Evolutionary conservation across 1,284 basidiomycete genomes (phyloP).

Genomic region (Tilletia indica): DNA sequence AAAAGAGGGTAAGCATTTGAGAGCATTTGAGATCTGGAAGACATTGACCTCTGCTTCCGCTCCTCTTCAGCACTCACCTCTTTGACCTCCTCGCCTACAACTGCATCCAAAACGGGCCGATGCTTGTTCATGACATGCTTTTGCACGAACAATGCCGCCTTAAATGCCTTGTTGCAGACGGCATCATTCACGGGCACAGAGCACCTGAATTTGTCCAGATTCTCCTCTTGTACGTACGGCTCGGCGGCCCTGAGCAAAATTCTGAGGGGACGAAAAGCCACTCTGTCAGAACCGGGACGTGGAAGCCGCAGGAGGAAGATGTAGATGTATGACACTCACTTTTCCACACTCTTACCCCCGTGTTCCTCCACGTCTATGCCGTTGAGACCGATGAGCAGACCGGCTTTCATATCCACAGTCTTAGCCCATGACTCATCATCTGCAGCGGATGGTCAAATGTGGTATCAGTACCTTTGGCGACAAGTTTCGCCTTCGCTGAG

Average conservation of each 20-base stretch:
- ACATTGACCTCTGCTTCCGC: background rate
- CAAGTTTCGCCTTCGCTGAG: background rate
- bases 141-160: slow-evolving; percentile 42
- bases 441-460: background rate
- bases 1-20: background rate
- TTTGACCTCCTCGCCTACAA: slow-evolving; percentile 22
- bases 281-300: background rate
- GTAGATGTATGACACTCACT: background rate
- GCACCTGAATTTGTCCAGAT: slow-evolving; percentile 47
- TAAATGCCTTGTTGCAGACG: slow-evolving; percentile 49
- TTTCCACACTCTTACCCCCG: slow-evolving; percentile 34
- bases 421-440: slow-evolving; percentile 41
- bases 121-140: slow-evolving; percentile 54
- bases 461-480: too few relatives aligned
- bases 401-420: slow-evolving; percentile 42
- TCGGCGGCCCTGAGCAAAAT: slow-evolving; percentile 32
- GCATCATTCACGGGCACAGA: slow-evolving; percentile 31
- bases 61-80: slow-evolving; percentile 22
- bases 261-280: background rate
- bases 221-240: slow-evolving; percentile 39
- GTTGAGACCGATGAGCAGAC: slow-evolving; percentile 32
- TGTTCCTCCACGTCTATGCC: slow-evolving; percentile 31
- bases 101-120: slow-evolving; percentile 30
- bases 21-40: background rate
- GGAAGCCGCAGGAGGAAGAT: background rate